Evolutionary conservation across 139 green algal species (phyloP).

Genomic region (Choricystis sp.): DNA sequence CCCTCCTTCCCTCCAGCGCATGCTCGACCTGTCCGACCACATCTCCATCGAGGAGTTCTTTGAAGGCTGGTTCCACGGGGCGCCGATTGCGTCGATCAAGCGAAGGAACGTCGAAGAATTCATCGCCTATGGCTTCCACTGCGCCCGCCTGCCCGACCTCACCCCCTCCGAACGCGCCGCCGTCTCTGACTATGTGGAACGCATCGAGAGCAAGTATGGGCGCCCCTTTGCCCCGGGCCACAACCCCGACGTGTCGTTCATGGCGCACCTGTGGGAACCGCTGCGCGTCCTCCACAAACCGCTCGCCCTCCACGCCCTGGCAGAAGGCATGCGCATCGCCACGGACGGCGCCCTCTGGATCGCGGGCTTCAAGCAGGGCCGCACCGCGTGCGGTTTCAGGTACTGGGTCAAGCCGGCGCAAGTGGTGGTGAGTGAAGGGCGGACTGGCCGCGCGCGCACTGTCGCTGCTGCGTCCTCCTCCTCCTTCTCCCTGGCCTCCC

Average conservation of each 20-base stretch:
- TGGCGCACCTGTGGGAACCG: constrained; percentile 24
- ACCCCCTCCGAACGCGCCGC: neutral
- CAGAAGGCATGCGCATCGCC: constrained; percentile 6
- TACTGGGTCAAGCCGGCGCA: neutral
- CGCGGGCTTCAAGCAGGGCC: neutral
- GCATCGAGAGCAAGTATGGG: neutral
- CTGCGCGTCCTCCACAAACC: constrained; percentile 30
- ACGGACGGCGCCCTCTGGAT: neutral
- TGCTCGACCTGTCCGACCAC: neutral
- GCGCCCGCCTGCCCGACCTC: neutral
- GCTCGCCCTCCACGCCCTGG: constrained; percentile 16
- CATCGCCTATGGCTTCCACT: neutral
- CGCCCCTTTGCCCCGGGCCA: neutral
- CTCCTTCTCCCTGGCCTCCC: neutral
- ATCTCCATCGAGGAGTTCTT: constrained; percentile 1
- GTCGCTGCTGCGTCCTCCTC: no score
- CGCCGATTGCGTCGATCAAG: neutral
- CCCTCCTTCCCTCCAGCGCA: neutral
- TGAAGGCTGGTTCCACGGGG: constrained; percentile 1
- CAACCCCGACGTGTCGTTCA: constrained; percentile 6
- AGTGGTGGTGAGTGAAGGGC: no score
- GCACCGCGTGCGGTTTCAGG: neutral
- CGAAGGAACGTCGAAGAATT: neutral
- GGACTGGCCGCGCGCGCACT: neutral
- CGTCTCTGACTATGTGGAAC: neutral